Conservation (phyloP, 306 rosid genomes). For the Sicyos edulis region DNA sequence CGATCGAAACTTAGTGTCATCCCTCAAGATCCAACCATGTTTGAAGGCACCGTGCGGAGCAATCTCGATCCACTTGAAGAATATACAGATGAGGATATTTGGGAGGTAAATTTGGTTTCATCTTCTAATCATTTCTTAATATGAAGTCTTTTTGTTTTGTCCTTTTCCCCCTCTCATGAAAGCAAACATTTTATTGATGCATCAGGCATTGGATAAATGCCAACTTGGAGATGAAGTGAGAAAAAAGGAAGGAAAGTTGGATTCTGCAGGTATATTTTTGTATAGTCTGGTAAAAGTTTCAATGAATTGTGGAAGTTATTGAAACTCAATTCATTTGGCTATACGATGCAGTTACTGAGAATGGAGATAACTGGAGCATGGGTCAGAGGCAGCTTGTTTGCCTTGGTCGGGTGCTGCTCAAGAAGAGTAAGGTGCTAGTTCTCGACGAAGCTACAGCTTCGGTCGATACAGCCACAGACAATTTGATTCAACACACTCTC, state of each 20-base stretch:
- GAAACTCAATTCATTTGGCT: neutral
- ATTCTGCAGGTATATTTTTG: constrained; percentile 50
- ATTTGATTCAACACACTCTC: constrained; percentile 71
- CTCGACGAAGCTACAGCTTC: constrained; percentile 95
- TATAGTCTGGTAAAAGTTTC: neutral
- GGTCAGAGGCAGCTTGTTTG: constrained; percentile 91
- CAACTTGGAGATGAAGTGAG: constrained; percentile 87
- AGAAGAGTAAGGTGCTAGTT: constrained; percentile 72
- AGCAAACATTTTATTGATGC: neutral
- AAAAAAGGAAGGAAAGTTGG: constrained; percentile 73
- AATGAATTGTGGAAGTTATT: constrained; percentile 6
- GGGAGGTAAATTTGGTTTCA: constrained; percentile 54
- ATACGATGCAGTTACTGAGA: constrained; percentile 50
- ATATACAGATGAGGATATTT: constrained; percentile 68
- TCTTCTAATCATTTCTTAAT: neutral
- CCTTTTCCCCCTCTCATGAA: neutral
- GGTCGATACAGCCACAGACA: constrained; percentile 83
- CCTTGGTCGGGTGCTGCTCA: constrained; percentile 79
- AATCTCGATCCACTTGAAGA: constrained; percentile 80
- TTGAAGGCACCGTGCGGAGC: constrained; percentile 82
- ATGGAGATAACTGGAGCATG: constrained; percentile 95
- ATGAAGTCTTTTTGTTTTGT: neutral
- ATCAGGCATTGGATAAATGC: constrained; percentile 76
- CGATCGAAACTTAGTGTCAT: constrained; percentile 73
- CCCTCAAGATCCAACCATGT: constrained; percentile 97